Base-by-base conservation (phyloP, 257 asterid species). In the Capsicum rhomboideum region DNA sequence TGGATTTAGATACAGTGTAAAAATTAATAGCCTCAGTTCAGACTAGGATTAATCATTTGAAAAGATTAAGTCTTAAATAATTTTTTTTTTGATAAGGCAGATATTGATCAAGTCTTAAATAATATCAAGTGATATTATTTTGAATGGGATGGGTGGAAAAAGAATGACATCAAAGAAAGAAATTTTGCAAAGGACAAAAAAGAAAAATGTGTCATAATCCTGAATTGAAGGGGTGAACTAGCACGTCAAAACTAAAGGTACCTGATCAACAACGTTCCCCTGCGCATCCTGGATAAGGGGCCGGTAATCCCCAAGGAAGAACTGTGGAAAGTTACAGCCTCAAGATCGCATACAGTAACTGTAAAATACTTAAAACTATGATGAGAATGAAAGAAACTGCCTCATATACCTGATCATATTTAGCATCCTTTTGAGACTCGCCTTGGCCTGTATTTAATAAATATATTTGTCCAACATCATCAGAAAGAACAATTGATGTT, bases 271-370 rank as follows among this genome's bases (percentile, higher is more conserved):
- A 89, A 92, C 91, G 90, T 92, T 96, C 68, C 98, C 98, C 80
- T 91, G 93, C 75, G 89, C 86, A 87, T 96, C 98, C 87, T 85
- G 98, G 82, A 89, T 86, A 85, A 96, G 97, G 74, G 98, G 97
- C 85, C 98, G 97, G 85, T 96, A 96, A 88, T 96, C 99, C 86
- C 99, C 98, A 69, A 96, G 98, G 91, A 96, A 96, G 89, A 96
- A 96, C 99, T 96, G 95, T 89, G 31, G 84, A 72, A 79, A 86
- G n/a, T 34, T 42, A 86, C 17, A 86, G 84, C 54, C 53, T 89
- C 91, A 89, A 89, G 88, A 89, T 86, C 74, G 29, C 74, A 12
- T n/a, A 82, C 50, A 66, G 13, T 20, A 67, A 83, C 74, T 21
- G 56, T 37, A 21, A 64, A 84, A 58, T 66, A 67, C 10, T 53